Evolutionary conservation across 345 rosid genomes (phyloP).

Genomic region (Alliaria petiolata): DNA sequence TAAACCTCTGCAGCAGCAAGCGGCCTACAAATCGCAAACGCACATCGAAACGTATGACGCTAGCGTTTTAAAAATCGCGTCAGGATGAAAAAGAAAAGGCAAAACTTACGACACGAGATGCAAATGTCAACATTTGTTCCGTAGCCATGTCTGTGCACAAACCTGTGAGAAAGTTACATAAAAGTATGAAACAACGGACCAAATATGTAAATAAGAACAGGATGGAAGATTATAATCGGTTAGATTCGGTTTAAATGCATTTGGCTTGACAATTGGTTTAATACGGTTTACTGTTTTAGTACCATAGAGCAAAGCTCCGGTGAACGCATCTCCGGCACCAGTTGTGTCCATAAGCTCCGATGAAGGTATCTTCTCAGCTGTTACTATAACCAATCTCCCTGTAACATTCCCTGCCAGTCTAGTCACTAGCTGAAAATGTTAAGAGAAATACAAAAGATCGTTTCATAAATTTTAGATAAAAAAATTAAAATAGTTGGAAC

Average conservation of each 20-base stretch:
- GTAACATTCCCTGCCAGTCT: constrained; percentile 56
- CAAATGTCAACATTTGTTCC: constrained; percentile 66
- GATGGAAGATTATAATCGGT: neutral
- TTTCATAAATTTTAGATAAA: too few species aligned
- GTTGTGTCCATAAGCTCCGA: constrained; percentile 74
- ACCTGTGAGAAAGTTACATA: constrained; percentile 42
- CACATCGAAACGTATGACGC: neutral
- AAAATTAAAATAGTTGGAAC: too few species aligned
- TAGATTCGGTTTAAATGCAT: neutral
- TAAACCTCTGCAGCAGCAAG: constrained; percentile 66
- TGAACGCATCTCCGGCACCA: constrained; percentile 93
- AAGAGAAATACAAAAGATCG: neutral
- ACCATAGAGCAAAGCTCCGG: constrained; percentile 75
- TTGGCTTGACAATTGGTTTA: neutral
- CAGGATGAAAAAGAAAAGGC: neutral
- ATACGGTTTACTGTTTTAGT: neutral
- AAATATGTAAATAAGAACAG: neutral
- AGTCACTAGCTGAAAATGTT: constrained; percentile 39
- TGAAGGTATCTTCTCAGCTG: constrained; percentile 78
- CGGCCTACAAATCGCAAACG: constrained; percentile 60
- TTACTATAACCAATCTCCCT: constrained; percentile 61
- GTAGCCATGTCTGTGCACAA: constrained; percentile 59
- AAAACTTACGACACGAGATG: constrained; percentile 77
- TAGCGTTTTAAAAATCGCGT: neutral
- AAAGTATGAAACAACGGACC: constrained; percentile 8